Conservation (phyloP, 1,284 basidiomycete species). For the Trichosporon sp. region DNA sequence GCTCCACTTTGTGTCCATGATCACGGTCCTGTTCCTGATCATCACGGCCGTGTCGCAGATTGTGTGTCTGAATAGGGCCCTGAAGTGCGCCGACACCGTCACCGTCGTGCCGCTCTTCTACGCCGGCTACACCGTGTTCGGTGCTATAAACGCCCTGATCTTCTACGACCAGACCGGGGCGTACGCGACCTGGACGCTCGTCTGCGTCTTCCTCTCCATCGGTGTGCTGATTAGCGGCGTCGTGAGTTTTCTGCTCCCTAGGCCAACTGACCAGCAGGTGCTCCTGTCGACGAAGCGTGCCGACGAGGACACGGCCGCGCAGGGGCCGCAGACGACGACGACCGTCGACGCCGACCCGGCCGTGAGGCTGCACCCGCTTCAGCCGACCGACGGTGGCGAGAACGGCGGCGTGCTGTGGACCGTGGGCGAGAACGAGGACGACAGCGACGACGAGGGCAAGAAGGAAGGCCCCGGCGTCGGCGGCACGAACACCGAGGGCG, state of each 20-base stretch:
- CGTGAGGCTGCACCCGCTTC: constrained; percentile 17
- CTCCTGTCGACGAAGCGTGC: constrained; percentile 46
- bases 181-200: constrained; percentile 78
- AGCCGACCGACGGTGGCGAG: constrained; percentile 16
- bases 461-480: constrained; percentile 30
- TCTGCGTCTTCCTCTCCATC: constrained; percentile 79
- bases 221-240: constrained; percentile 78
- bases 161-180: constrained; percentile 77
- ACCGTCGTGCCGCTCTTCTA: constrained; percentile 70
- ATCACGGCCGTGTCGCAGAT: constrained; percentile 82
- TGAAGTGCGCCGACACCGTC: constrained; percentile 61
- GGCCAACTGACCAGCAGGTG: constrained; percentile 23
- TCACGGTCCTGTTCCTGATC: constrained; percentile 74
- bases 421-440: constrained; percentile 39
- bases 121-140: constrained; percentile 60
- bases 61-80: constrained; percentile 78
- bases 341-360: constrained; percentile 13
- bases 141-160: constrained; percentile 89
- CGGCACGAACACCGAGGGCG: constrained; percentile 19
- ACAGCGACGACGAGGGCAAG: constrained; percentile 24
- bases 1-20: constrained; percentile 69
- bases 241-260: constrained; percentile 48
- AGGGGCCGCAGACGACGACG: constrained; percentile 10
- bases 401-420: constrained; percentile 30
- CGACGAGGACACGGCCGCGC: constrained; percentile 18